Evolutionary conservation across 345 rosid genomes (phyloP), one percentile per base, ranked within the genome.

Genomic region (Psidium friedrichsthalianum): DNA sequence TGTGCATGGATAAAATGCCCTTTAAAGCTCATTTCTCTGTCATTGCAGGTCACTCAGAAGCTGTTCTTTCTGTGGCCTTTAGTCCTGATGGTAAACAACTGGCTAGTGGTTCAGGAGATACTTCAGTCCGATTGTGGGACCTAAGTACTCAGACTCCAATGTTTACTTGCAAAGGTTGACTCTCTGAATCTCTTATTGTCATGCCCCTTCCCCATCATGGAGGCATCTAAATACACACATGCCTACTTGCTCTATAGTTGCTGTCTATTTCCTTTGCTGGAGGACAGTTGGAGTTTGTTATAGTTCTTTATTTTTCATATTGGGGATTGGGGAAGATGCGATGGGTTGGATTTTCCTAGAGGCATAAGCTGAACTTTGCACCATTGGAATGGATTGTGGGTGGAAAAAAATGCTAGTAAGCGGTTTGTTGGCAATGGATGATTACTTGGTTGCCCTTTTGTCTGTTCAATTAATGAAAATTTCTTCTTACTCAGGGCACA

Each of bases 21-120:
- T 69, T 69, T 36, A 36, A 69, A 36, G 80, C 6, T 78, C 36
- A 6, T 25, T 27, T 40, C 21, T 6, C 29, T 82, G 49, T 82
- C 82, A 58, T 20, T 84, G 12, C 89, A 95, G 98, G 98, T 88
- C 99, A 95, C 51, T 83, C 92, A 5, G 99, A 96, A 91, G 96
- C 99, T 86, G 97, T 96, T 55, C 98, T 96, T 86, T 93, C 97
- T 69, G 98, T 98, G 85, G 93, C 98, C 27, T 96, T 96, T 87
- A 95, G 98, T 90, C 99, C 99, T 57, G 98, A 98, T 58, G 98
- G 99, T 82, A 90, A 90, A 57, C 97, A 92, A 27, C 91, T 98
- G 92, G 99, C 99, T 6, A 98, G 99, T 93, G 98, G 99, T 84
- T 98, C 98, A 10, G 99, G 99, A 85, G 99, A 98, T 88, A 94